Evolutionary conservation across 768 basidiomycete genomes (phyloP).

Genomic region (Phylloporus scabripes): DNA sequence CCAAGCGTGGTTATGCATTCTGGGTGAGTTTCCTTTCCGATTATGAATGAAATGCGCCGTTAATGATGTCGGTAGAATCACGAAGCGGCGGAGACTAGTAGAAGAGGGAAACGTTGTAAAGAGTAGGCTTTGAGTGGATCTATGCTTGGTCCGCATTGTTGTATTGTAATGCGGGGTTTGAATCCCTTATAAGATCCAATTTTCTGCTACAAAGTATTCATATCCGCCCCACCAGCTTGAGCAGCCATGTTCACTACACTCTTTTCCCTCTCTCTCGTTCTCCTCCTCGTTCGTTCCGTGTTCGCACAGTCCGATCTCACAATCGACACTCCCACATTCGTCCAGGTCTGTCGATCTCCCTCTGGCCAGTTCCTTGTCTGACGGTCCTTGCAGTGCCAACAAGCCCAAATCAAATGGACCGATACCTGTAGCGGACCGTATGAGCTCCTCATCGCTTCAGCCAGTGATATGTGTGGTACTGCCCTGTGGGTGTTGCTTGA

Average conservation of each 20-base stretch:
- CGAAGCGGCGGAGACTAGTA: constrained; percentile 29
- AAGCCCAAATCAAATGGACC: constrained; percentile 48
- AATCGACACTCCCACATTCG: constrained; percentile 46
- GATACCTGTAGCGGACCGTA: constrained; percentile 40
- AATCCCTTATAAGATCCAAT: constrained; percentile 10
- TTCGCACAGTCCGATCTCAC: constrained; percentile 44
- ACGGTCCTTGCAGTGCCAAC: constrained; percentile 44
- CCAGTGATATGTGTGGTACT: constrained; percentile 52
- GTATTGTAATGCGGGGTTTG: constrained; percentile 15
- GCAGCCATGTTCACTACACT: constrained; percentile 70
- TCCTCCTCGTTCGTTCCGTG: constrained; percentile 45
- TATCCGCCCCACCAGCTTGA: constrained; percentile 2
- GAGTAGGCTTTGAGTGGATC: constrained; percentile 23
- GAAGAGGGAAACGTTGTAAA: constrained; percentile 21
- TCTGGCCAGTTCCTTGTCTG: background rate
- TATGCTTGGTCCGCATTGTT: background rate
- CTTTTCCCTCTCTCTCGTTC: constrained; percentile 68
- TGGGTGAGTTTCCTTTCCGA: constrained; percentile 51
- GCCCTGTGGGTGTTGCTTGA: constrained; percentile 44
- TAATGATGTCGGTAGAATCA: constrained; percentile 21
- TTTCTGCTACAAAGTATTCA: constrained; percentile 1
- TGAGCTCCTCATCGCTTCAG: constrained; percentile 51
- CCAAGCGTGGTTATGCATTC: constrained; percentile 66
- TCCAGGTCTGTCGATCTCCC: constrained; percentile 40
- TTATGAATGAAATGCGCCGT: background rate